Evolutionary conservation across 805 yeast species (phyloP), one percentile per base, ranked within the genome.

Genomic region (Suhomyces kilbournensis): DNA sequence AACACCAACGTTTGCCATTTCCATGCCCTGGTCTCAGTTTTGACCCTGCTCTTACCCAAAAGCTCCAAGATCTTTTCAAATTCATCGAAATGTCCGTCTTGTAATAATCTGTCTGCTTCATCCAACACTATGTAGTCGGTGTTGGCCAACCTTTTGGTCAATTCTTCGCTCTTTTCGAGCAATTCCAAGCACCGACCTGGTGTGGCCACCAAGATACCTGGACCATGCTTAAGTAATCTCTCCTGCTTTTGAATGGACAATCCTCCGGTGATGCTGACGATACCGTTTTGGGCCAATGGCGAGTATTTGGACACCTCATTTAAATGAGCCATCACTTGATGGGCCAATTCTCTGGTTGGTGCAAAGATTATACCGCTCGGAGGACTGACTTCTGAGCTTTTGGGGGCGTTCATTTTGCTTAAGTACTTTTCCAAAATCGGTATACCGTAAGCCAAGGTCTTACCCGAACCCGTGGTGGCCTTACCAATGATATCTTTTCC

Each of bases 381-480:
- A 20, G 77, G 62, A 20, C 63, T 66, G 3, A 63, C 60, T 7
- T 58, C 47, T 4, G 47, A 48, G 34, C 59, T 50, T 48, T 60
- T 56, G 38, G 60, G 53, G 23, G 50, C 47, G 4, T 53, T 55
- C 30, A 61, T 48, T 8, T 68, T 66, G 14, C 59, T 52, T 17
- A 83, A 60, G 53, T 81, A 79, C 53, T 77, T 81, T 63, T 93
- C 97, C 54, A 94, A 68, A 26, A 96, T 85, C 8, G 99, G 97
- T 25, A 94, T 82, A 45, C 97, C 97, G 67, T 90, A 94, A 0
- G 99, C 99, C 53, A 92, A 74, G 0, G 99, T 94, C 66, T 94
- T 94, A 77, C 99, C 99, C 1, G 97, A 89, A 67, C 99, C 99
- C 1, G 99, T 94, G 9, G 94, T 86, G 14, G 99, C 99, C 65